These are phyloP conservation scores for Ophiostoma quercus DNA, from an alignment of 2,329 filamentous ascomycete species.

Conservation along the genomic window DNA sequence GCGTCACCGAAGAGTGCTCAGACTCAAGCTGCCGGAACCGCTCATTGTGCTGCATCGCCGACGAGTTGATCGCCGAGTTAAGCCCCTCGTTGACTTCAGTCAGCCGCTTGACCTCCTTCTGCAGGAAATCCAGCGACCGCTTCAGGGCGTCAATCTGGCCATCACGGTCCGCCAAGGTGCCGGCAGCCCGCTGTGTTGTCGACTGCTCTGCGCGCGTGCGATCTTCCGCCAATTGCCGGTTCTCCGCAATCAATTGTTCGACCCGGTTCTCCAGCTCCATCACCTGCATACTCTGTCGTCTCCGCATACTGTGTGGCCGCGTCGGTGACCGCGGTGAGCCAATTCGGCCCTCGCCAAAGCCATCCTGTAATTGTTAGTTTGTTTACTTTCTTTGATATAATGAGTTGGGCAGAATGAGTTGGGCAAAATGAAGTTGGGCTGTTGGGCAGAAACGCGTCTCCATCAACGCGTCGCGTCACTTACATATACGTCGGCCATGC, in stretches of 20 bases:
- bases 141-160: constrained; percentile 79
- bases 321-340: constrained; percentile 88
- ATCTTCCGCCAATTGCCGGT: constrained; percentile 70
- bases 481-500: constrained; percentile 93
- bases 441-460: no score
- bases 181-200: constrained; percentile 56
- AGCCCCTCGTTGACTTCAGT: constrained; percentile 79
- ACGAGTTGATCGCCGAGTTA: constrained; percentile 67
- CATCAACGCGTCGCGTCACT: constrained; percentile 42
- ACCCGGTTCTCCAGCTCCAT: constrained; percentile 84
- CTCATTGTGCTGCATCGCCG: constrained; percentile 69
- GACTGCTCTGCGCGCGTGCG: constrained; percentile 61
- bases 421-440: not conserved
- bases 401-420: not conserved
- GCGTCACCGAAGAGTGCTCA: constrained; percentile 59
- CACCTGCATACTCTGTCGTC: constrained; percentile 94
- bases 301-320: constrained; percentile 90
- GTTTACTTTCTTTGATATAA: not conserved
- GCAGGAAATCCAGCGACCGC: constrained; percentile 71
- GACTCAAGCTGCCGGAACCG: constrained; percentile 63
- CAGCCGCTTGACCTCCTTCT: constrained; percentile 74
- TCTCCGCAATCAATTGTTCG: constrained; percentile 80
- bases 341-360: constrained; percentile 81
- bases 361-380: constrained; percentile 58
- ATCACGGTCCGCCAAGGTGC: constrained; percentile 73